A percentile compares a stretch with the other conserved stretches of the same genome.
Conservation (phyloP, 177 flowering plant species). For the Vitis hybrid region DNA sequence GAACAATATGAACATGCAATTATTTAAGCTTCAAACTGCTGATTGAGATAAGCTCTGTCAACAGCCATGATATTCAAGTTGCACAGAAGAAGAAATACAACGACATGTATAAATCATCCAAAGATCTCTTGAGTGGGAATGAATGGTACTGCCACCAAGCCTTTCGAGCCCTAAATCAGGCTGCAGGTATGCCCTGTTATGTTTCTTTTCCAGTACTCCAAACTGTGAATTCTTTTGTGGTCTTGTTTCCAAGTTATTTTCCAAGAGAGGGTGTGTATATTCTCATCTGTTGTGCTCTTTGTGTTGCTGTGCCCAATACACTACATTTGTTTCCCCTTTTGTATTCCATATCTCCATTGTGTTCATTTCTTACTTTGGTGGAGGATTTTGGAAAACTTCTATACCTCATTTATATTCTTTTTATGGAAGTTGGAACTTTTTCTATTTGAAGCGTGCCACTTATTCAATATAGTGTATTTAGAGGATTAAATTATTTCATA, state of each 20-base stretch:
- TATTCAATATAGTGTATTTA: no score
- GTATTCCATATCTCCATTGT: no score
- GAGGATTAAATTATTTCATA: no score
- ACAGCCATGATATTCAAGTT: constrained; percentile 68
- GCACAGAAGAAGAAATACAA: constrained; percentile 83
- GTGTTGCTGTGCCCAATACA: no score
- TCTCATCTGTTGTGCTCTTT: neutral
- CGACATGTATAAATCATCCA: constrained; percentile 69
- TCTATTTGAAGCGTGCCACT: no score
- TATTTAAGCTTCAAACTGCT: constrained; percentile 7
- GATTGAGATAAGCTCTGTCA: constrained; percentile 21
- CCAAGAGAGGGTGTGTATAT: neutral
- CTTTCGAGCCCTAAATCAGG: constrained; percentile 95
- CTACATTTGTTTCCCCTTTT: no score
- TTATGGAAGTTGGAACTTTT: no score
- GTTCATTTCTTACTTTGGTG: no score
- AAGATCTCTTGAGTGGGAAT: constrained; percentile 76
- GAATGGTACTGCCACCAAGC: constrained; percentile 98
- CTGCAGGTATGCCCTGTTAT: constrained; percentile 58
- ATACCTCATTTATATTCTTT: no score
- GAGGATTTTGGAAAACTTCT: no score
- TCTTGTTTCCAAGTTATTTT: no score
- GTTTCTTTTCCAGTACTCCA: neutral
- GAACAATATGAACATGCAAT: neutral
- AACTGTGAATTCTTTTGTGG: neutral